A percentile compares a stretch with the other conserved stretches of the same genome.
Conservation (phyloP, 129 eudicot species). For the Calendula officinalis region DNA sequence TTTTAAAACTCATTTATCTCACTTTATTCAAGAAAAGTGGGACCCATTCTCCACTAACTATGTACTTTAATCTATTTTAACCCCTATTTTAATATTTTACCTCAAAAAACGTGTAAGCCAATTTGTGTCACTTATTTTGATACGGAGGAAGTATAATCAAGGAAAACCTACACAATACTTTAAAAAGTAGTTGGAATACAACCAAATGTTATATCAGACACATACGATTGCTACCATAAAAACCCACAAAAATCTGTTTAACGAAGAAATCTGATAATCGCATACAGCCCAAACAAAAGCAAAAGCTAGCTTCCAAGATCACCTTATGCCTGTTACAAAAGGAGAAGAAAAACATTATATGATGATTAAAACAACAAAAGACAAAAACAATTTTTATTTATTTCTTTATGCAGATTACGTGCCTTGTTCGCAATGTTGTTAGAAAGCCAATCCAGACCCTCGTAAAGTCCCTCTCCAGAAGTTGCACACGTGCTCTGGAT, state of each 20-base stretch:
- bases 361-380: constrained; percentile 1
- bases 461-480: constrained; percentile 44
- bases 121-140: no score
- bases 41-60: no score
- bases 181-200: constrained; percentile 25
- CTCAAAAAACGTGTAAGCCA: no score
- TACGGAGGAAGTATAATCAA: no score
- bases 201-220: constrained; percentile 37
- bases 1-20: no score
- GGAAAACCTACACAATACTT: constrained; percentile 23
- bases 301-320: constrained; percentile 29
- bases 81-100: no score
- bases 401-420: background rate
- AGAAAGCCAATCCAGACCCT: constrained; percentile 48
- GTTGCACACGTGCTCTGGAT: constrained; percentile 50
- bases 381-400: background rate
- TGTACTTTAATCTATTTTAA: no score
- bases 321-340: constrained; percentile 27
- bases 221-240: constrained; percentile 23
- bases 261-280: constrained; percentile 21
- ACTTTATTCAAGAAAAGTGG: no score
- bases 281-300: constrained; percentile 9
- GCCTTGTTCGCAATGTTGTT: constrained; percentile 47
- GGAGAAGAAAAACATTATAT: background rate
- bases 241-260: constrained; percentile 22